Percentiles rank a stretch among this genome's conserved stretches.
phyloP scores from a whole-genome alignment of 306 rosid species.

The Cicer chorassanicum region DNA sequence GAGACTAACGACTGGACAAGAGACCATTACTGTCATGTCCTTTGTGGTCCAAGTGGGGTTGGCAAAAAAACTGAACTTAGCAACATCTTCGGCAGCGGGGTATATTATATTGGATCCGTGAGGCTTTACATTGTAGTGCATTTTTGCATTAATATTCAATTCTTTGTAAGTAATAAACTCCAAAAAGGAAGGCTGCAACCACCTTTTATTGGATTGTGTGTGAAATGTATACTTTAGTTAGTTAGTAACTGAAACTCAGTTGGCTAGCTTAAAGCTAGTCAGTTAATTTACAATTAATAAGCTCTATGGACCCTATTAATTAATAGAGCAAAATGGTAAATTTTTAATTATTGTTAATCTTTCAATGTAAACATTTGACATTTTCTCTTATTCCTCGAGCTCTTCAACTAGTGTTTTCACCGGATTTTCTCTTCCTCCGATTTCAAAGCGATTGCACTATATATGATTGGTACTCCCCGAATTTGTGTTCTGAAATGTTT shows the following conservation, averaged over 20 bases:
- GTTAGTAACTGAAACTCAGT: not conserved
- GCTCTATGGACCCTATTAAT: not conserved
- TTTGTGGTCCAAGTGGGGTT: constrained; percentile 71
- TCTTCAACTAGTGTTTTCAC: not conserved
- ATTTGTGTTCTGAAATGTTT: no score
- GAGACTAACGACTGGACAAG: constrained; percentile 61
- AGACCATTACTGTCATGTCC: constrained; percentile 54
- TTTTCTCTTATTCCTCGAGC: not conserved
- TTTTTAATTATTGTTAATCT: not conserved
- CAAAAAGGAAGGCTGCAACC: constrained; percentile 12
- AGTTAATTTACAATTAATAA: not conserved
- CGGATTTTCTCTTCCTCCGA: no score
- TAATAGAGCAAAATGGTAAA: not conserved
- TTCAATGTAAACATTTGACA: not conserved
- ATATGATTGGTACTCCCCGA: no score
- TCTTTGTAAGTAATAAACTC: constrained; percentile 3
- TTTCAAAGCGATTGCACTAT: no score
- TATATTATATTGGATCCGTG: constrained; percentile 73
- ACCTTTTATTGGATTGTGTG: constrained; percentile 9
- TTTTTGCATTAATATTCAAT: constrained; percentile 28
- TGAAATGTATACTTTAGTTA: not conserved
- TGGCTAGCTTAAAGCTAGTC: not conserved
- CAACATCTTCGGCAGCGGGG: constrained; percentile 62
- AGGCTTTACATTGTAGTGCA: constrained; percentile 38
- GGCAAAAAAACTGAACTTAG: constrained; percentile 67